A percentile compares a stretch with the other conserved stretches of the same genome.
These are phyloP conservation scores for Daldinia decipiens DNA, from an alignment of 495 filamentous ascomycete species.

Conservation along the genomic window DNA sequence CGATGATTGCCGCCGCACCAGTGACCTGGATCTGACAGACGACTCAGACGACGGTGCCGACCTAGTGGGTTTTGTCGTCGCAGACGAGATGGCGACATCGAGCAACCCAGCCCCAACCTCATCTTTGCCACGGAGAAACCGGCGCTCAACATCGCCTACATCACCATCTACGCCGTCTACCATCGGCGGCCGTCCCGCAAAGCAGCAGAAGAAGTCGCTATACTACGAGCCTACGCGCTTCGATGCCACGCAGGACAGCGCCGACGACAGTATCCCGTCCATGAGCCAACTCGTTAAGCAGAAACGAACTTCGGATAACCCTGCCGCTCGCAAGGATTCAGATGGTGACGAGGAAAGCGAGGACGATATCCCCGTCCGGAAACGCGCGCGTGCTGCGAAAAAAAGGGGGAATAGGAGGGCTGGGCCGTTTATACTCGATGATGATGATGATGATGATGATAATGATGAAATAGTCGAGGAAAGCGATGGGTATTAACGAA, in stretches of 20 bases:
- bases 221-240: constrained; percentile 52
- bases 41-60: constrained; percentile 60
- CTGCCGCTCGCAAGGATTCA: constrained; percentile 3
- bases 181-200: background rate
- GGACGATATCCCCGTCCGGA: constrained; percentile 13
- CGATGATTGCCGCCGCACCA: constrained; percentile 60
- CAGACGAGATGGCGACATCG: constrained; percentile 54
- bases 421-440: constrained; percentile 14
- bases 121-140: constrained; percentile 28
- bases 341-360: constrained; percentile 13
- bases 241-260: constrained; percentile 46
- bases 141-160: constrained; percentile 47
- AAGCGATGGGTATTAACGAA: constrained; percentile 31
- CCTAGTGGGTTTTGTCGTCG: constrained; percentile 57
- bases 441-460: constrained; percentile 46
- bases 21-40: constrained; percentile 57
- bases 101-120: constrained; percentile 45
- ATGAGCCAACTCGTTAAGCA: constrained; percentile 47
- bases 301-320: constrained; percentile 16
- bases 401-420: constrained; percentile 15
- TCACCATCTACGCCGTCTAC: constrained; percentile 38
- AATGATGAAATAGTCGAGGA: constrained; percentile 37
- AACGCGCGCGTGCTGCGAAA: constrained; percentile 9
- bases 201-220: constrained; percentile 25
- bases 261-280: constrained; percentile 54